Base-by-base conservation (phyloP, 345 rosid species). In the Raphanus raphanistrum region DNA sequence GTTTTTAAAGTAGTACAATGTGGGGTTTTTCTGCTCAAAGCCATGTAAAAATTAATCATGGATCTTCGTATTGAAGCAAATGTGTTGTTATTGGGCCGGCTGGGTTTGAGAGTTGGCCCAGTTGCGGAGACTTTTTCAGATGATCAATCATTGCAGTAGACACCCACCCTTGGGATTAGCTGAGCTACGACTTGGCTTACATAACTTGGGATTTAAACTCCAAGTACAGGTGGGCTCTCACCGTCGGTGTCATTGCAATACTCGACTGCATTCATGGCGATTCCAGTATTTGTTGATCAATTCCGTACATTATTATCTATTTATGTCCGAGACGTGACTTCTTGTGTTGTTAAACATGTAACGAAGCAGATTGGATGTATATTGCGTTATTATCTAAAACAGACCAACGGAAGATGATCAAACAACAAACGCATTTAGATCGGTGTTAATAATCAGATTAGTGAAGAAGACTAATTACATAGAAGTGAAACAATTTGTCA, bases 261-360 rank as follows among this genome's bases (percentile, higher is more conserved):
- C 87, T 91, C 26, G 97, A 91, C 70, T 80, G 87, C 57, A 88
- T 91, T 21, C 66, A 89, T 54, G 92, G 90, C 33, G 94, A 89
- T 84, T 93, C 94, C 2, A 94, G 96, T 9, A 71, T 78, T 8
- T 90, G 94, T 79, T 84, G 2, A 26, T 12, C n/a, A 26, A 2
- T 54, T 54, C 26, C 7, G 7, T 7, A 54, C 27, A 54, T 3
- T 0, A 13, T 45, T 2, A 5, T 45, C 54, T 45, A 45, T 45
- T 2, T 10, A 45, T 45, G 16, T 43, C 48, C 3, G 3, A 43
- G 4, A 43, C 13, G 48, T 41, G 13, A 35, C 8, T 1, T 35
- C 8, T 41, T 41, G 13, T 41, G 10, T 41, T 41, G 10, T 41
- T 10, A 41, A 41, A 41, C n/a, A 43, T 43, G 10, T 45, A 45